Conservation (phyloP, 768 basidiomycete species). For the Saitozyma sp. region DNA sequence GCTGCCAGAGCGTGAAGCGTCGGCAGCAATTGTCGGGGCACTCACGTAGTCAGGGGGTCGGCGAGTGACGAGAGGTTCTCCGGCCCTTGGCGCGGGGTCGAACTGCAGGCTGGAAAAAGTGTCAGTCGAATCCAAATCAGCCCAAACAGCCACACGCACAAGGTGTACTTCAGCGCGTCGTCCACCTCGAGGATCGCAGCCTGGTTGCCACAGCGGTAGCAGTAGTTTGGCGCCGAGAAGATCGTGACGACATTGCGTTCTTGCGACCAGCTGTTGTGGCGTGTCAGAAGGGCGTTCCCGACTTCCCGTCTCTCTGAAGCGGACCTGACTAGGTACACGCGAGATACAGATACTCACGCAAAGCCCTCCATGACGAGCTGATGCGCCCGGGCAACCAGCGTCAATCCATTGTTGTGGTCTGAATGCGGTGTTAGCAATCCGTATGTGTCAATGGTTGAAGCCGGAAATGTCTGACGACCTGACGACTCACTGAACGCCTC, state of each 20-base stretch:
- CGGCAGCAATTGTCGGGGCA: not conserved
- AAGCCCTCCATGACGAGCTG: slow-evolving; percentile 70
- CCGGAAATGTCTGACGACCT: too few species aligned
- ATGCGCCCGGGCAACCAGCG: slow-evolving; percentile 92
- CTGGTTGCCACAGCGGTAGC: slow-evolving; percentile 98
- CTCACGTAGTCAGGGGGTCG: slow-evolving; percentile 53
- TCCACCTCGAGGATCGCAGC: slow-evolving; percentile 99
- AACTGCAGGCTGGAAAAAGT: slow-evolving; percentile 83
- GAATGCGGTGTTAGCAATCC: not conserved
- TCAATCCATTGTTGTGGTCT: slow-evolving; percentile 95
- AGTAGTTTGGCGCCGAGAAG: slow-evolving; percentile 99
- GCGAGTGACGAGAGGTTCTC: slow-evolving; percentile 89
- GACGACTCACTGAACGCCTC: slow-evolving; percentile 75
- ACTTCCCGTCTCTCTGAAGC: too few species aligned
- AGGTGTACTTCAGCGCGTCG: slow-evolving; percentile 58
- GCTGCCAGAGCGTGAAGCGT: too few species aligned
- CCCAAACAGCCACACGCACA: slow-evolving; percentile 42
- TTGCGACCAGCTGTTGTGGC: slow-evolving; percentile 90
- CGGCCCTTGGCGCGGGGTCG: slow-evolving; percentile 97
- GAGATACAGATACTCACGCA: slow-evolving; percentile 22
- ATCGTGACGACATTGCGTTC: slow-evolving; percentile 99
- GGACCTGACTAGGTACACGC: too few species aligned
- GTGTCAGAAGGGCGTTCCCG: too few species aligned
- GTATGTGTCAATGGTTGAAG: not conserved
- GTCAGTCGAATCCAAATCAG: slow-evolving; percentile 10